Evolutionary conservation across 345 rosid genomes (phyloP), one percentile per base, ranked within the genome.

Genomic region (Eucalyptus regnans): DNA sequence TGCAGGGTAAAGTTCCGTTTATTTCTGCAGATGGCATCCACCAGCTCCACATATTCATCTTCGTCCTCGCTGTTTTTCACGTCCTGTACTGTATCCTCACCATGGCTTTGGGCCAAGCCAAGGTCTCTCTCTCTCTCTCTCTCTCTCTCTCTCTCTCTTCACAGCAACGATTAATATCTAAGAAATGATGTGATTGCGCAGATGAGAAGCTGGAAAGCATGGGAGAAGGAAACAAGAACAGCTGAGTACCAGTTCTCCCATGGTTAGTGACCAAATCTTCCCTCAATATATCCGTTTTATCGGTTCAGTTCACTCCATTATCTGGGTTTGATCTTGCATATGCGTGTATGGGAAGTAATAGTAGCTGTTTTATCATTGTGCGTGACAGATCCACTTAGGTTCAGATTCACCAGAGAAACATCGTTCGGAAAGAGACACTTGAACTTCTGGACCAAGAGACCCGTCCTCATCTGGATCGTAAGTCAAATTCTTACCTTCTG

Each of bases 341-440:
- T 49, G 84, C 84, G 48, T 11, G 48, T 8, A 85, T n/a, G 43
- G 54, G 25, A 46, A 43, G 7, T 8, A 8, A 25, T 12, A 85
- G 50, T 85, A 85, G 37, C 54, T 29, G 12, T 8, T 86, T 86
- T n/a, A 29, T 31, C 43, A 5, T 17, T 10, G 41, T 29, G 16
- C 17, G 25, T n/a, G 54, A 33, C 92, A 98, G 99, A 98, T 91
- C 99, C 99, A 0, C 98, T 96, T 89, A 95, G 99, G 91, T 98
- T 98, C 89, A 93, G 99, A 81, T 96, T 98, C 92, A 96, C 99
- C 25, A 96, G 99, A 79, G 99, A 98, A 87, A 98, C 99, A 88
- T 97, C 99, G 7, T 98, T 98, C 23, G 99, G 99, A 16, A 91
- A 96, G 86, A 94, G 99, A 87, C 99, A 98, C 88, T 4, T 97